Conservation (phyloP, 106 monocot genomes). For the Dendrobium chrysotoxum region DNA sequence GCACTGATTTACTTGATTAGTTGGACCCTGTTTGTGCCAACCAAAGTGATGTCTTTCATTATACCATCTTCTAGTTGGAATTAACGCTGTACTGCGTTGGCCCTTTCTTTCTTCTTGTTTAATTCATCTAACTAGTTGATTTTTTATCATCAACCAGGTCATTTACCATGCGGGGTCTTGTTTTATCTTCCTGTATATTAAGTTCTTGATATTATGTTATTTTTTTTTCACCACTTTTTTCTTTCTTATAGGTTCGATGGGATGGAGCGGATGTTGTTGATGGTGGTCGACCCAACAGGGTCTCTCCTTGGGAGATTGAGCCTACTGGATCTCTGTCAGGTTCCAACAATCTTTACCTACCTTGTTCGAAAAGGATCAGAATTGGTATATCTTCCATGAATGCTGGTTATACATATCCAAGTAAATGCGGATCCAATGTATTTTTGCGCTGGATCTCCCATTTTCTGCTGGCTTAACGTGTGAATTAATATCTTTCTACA, state of each 20-base stretch:
- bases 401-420: constrained; percentile 34
- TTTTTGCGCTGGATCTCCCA: too few relatives aligned
- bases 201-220: too few relatives aligned
- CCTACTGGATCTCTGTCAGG: constrained; percentile 37
- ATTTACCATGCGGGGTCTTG: too few relatives aligned
- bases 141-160: too few relatives aligned
- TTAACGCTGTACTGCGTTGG: too few relatives aligned
- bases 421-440: constrained; percentile 17
- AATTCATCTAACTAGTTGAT: too few relatives aligned
- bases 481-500: background rate
- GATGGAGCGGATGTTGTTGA: constrained; percentile 54
- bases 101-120: too few relatives aligned
- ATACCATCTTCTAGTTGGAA: too few relatives aligned
- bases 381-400: constrained; percentile 16
- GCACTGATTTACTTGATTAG: too few relatives aligned
- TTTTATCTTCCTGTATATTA: too few relatives aligned
- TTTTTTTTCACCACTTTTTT: background rate
- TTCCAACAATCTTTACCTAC: constrained; percentile 16
- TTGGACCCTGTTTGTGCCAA: too few relatives aligned
- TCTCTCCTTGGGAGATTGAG: constrained; percentile 80
- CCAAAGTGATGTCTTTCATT: too few relatives aligned
- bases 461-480: background rate
- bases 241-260: constrained; percentile 50
- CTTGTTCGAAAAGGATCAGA: constrained; percentile 46
- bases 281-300: constrained; percentile 28